Base-by-base conservation (phyloP, 345 rosid species). In the Populus ilicifolia region DNA sequence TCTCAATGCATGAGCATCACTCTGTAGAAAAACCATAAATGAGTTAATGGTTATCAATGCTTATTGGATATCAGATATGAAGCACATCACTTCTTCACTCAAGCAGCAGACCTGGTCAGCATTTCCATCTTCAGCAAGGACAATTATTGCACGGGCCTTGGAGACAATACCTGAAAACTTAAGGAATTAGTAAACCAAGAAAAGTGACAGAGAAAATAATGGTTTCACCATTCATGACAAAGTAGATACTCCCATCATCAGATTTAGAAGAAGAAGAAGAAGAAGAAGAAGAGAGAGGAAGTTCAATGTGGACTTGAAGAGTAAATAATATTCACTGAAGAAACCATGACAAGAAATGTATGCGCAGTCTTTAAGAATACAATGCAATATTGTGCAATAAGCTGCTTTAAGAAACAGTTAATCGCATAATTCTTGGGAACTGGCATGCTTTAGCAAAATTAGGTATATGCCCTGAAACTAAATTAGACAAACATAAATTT, bases 1-100 rank as follows among this genome's bases (percentile, higher is more conserved):
- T 82, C 95, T 91, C 78, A 89, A 80, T 74, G 95, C 95, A 71
- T 89, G 95, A 39, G 95, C 95, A 82, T 91, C 95, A 79, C 93
- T 91, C 95, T 91, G 85, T 64, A 80, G n/a, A 67, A 35, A 75
- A 46, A 80, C 62, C 65, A 78, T 69, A 46, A 81, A 74, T 17
- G 8, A 81, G 75, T 76, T 48, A 78, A 73, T 5, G 30, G 69
- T 67, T 48, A 84, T 77, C 77, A 72, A 52, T 33, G 23, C 18
- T 76, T 21, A 67, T 71, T 59, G 2, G 67, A 52, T 13, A 75
- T 72, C 71, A 78, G 50, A 78, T 43, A 62, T 70, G 21, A 70
- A 78, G 63, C 41, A 21, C 39, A 73, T 48, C 48, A 72, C 67
- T 61, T 20, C 9, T 79, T 41, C 52, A 77, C 61, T 78, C 43